Base-by-base conservation (phyloP, 305 asterid species). In the Fraxinus paxiana region DNA sequence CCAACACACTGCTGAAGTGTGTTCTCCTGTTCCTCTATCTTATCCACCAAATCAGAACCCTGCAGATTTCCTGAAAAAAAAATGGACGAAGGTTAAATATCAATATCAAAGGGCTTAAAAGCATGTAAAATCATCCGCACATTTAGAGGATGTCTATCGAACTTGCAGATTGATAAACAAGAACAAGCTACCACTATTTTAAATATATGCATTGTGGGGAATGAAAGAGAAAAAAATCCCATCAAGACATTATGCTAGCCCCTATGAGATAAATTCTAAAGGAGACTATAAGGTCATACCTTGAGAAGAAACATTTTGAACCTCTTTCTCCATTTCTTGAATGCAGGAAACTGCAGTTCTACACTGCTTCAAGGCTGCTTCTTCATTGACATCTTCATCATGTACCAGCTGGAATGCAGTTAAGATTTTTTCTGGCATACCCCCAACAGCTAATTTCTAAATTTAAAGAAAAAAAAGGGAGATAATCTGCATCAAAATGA, bases 371-470 rank as follows among this genome's bases (percentile, higher is more conserved):
- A 92, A 82, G 75, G 97, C 93, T 54, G 78, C 85, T 88, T 96
- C 97, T 89, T 94, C 98, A 77, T 87, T 88, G 81, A 65, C 87
- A 86, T 79, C 83, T 83, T 91, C 97, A 85, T 92, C 98, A 78
- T 92, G 93, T 59, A 91, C 90, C 85, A 77, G 84, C 74, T 94
- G 96, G 89, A 91, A 89, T 41, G 97, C 92, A 83, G 97, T 91
- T 82, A 96, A 30, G 30, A 96, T 92, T 85, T 87, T 96, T 85
- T 94, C 99, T 15, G 97, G 95, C 83, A 90, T 85, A 80, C 90
- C 92, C 76, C 98, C 98, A 81, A 96, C 93, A 83, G 95, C 89
- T 91, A 96, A 81, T 96, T 96, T 96, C 99, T 96, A 89, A 80
- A 79, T 83, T 75, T 0, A 18, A 18, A 18, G 5, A 54, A 51